Base-by-base conservation (phyloP, 345 rosid genomes). In the Psidium friedrichsthalianum region DNA sequence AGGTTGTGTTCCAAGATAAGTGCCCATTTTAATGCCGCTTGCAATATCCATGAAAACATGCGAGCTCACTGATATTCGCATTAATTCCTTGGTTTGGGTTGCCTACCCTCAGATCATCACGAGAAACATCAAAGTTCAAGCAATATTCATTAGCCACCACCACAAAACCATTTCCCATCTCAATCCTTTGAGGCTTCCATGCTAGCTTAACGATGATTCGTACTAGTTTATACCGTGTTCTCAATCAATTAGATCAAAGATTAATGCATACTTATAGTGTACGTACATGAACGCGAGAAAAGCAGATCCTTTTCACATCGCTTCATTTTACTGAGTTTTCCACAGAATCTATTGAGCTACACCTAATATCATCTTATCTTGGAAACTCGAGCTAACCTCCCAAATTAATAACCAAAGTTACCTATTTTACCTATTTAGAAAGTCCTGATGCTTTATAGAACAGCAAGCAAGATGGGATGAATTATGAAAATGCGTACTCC, bases 401-500 rank as follows among this genome's bases (percentile, higher is more conserved):
- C 78, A 69, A 64, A 69, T 69, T 32, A 18, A 32, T 8, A 4
- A 64, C 8, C 7, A 36, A 69, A 69, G 42, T 69, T 8, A 69
- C 78, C 32, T 20, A 18, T 1, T 69, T 18, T 9, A 36, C 4
- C 13, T 2, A 4, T 10, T 42, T 18, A 36, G 25, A 8, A 14
- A 36, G 44, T 69, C 24, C 22, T 2, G 25, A 69, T 4, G 78
- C 24, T 69, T 69, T 69, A 32, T 18, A 32, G 6, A 69, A 36
- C 47, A 69, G 78, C 47, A 69, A 69, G 78, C 47, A 69, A 29
- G 29, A 69, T 83, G 49, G 53, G 83, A 52, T 76, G 61, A 22
- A 51, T 8, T 21, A 25, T 53, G 84, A 16, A 47, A 27, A 29
- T 21, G 29, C 74, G 1, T 90, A 94, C 98, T 91, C 98, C 99